Evolutionary conservation across 2,329 filamentous ascomycete genomes (phyloP), one percentile per base, ranked within the genome.

Genomic region (Hymenoscyphus fructigenus): DNA sequence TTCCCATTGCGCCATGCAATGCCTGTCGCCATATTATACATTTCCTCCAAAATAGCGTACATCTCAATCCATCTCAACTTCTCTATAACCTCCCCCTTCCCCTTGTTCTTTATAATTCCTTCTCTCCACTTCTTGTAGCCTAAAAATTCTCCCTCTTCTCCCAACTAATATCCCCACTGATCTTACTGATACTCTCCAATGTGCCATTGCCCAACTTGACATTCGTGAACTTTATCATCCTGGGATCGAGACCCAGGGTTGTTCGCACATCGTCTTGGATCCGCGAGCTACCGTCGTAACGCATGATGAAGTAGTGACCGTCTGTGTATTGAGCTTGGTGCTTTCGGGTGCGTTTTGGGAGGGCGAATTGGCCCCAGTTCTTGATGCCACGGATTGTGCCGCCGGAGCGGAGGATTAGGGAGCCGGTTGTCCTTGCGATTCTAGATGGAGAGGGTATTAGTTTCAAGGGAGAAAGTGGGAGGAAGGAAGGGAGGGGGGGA

Each of bases 221-320:
- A 66, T 94, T 88, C 29, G 88, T 89, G 73, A 93, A 90, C 65
- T 93, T 87, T 68, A 99, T 91, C 87, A 98, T 91, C 64, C 95
- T 84, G 50, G 95, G 94, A 80, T 99, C 95, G 71, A 96, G 83
- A 60, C 87, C 85, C 70, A 99, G 83, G 20, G 91, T 94, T 66
- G 84, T 84, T 67, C 89, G 85, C 50, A 99, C 85, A 55, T 88
- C 83, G 70, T 91, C 81, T 79, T 98, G 94, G 7, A 91, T 89
- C 60, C 82, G 78, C 7, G 88, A 81, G 66, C 88, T 90, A 64
- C 90, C 82, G 78, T 99, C 95, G 83, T 97, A 99, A 73, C 95
- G 91, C 91, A 99, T 91, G 75, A 96, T 91, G 79, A 99, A 99
- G 84, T 99, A 96, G 82, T 98, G 93, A 63, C 95, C 95, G 71